Evolutionary conservation across 345 rosid species (phyloP).

Genomic region (Acer yangbiense): DNA sequence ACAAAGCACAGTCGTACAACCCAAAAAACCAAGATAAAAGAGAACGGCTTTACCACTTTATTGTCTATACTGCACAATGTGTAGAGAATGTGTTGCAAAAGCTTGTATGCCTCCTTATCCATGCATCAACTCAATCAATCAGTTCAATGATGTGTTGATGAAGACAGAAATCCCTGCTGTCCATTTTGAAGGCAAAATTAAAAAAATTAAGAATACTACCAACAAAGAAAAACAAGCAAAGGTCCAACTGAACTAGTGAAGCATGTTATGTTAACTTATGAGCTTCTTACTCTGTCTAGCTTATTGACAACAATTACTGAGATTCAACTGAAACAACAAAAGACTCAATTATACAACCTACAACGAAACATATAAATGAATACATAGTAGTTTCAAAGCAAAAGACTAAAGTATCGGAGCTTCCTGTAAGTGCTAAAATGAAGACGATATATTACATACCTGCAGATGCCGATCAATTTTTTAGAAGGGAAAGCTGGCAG

Average conservation of each 20-base stretch:
- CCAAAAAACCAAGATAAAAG: conserved; percentile 10
- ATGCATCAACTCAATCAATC: neutral
- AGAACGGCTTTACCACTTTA: neutral
- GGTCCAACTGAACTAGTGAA: neutral
- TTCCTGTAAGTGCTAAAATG: neutral
- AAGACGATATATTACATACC: conserved; percentile 21
- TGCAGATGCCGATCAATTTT: neutral
- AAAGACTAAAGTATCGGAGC: neutral
- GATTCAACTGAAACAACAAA: conserved; percentile 11
- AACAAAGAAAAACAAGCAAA: neutral
- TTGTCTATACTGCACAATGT: neutral
- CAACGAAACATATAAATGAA: conserved; percentile 1
- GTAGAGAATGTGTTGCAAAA: neutral
- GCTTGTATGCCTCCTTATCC: conserved; percentile 3
- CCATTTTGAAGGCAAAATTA: conserved; percentile 3
- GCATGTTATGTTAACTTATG: neutral
- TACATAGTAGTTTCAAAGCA: neutral
- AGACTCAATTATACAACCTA: neutral
- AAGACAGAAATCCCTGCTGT: conserved; percentile 1
- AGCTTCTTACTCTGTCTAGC: neutral
- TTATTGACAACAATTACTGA: conserved; percentile 8
- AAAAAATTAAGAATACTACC: neutral
- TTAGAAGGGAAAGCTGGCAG: conserved; percentile 7
- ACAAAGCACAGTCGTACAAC: conserved; percentile 2
- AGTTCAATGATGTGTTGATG: neutral